Conservation (phyloP, 225 moss, liverwort and hornwort genomes). For the Polytrichum formosum region DNA sequence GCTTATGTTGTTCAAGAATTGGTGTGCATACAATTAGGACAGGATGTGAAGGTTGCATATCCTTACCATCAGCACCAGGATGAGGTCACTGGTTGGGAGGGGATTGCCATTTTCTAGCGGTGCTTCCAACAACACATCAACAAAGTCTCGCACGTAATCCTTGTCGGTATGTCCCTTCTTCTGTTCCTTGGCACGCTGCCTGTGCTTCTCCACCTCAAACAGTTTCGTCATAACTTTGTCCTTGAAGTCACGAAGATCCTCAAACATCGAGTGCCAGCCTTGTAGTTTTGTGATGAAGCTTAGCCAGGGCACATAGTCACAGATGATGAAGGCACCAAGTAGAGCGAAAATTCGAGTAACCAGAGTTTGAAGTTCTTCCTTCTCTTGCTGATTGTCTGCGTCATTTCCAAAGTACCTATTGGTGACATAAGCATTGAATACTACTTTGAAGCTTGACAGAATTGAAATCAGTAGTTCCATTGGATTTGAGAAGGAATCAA, state of each 20-base stretch:
- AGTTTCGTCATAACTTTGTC: constrained; percentile 31
- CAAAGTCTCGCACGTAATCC: constrained; percentile 43
- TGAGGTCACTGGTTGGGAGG: constrained; percentile 20
- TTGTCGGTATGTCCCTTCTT: not conserved
- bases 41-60: not conserved
- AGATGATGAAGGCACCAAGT: constrained; percentile 29
- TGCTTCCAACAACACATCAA: constrained; percentile 50
- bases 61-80: constrained; percentile 36
- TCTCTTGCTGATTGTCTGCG: constrained; percentile 24
- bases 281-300: constrained; percentile 30
- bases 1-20: not conserved
- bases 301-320: constrained; percentile 63
- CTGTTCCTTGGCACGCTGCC: constrained; percentile 24
- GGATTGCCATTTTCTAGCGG: constrained; percentile 31
- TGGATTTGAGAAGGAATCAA: too few relatives aligned
- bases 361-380: constrained; percentile 33
- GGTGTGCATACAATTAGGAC: not conserved
- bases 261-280: constrained; percentile 24
- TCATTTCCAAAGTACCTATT: constrained; percentile 40
- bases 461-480: not conserved
- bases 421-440: not conserved
- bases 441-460: not conserved
- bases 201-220: constrained; percentile 36
- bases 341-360: constrained; percentile 7
- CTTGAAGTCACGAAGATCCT: constrained; percentile 22